Evolutionary conservation across 257 asterid genomes (phyloP), one percentile per base, ranked within the genome.

Genomic region (Ligustrum vulgare): DNA sequence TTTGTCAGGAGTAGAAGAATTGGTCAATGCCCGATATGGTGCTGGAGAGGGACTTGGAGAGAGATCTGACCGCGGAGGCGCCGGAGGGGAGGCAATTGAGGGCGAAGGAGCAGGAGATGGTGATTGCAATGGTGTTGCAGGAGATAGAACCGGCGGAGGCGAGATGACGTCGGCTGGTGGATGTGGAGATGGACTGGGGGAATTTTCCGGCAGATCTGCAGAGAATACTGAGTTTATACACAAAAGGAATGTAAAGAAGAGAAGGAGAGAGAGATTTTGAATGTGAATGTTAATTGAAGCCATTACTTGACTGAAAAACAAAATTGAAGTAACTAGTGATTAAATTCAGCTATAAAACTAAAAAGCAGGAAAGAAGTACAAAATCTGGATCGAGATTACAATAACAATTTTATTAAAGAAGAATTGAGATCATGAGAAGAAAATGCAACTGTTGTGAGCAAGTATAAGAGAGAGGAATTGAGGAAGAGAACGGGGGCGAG

Each of bases 181-280:
- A 1, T 66, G 78, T n/a, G 88, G 97, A 16, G 90, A 35, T 3
- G 95, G 95, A 3, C 84, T 75, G 6, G 96, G 93, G 7, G 90
- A 20, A 64, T 37, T 35, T 4, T 35, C 43, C 5, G 90, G 85
- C 1, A 86, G 73, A 77, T 80, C 72, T 9, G 62, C 79, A 1
- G 88, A 74, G 81, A 62, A 63, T 11, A 81, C 45, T 9, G 80
- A 72, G 12, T 5, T 70, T n/a, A 83, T 79, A 56, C 65, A 23
- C 64, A 65, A 76, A 49, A 80, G 43, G 58, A 82, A 32, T 8
- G 71, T 28, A 2, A 41, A 41, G 69, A 83, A 4, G 79, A 88
- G 67, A 41, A 88, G 23, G 23, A 77, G 36, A 0, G 80, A 58
- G 60, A 82, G 81, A 54, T 56, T 4, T 18, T 12, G 39, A 20